These are phyloP conservation scores for Emergomyces pasteurianus DNA, from an alignment of 2,329 filamentous ascomycete genomes.

Conservation along the genomic window DNA sequence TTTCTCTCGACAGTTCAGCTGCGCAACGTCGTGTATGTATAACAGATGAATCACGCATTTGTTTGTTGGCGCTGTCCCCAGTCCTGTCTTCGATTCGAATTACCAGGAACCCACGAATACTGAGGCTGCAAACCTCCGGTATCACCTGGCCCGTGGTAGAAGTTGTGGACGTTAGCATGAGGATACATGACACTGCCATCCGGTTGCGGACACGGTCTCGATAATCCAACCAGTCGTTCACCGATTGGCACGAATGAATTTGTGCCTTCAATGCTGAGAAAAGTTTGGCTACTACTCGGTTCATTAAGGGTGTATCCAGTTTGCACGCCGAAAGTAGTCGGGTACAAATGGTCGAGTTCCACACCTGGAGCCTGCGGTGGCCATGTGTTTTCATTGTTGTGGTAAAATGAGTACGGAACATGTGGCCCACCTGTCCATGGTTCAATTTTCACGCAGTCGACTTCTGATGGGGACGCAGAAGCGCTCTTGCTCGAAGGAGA, in stretches of 20 bases:
- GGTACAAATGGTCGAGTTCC: background rate
- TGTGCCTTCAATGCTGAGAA: background rate
- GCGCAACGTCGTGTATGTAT: background rate
- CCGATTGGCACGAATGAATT: background rate
- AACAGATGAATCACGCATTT: background rate
- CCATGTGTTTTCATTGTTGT: background rate
- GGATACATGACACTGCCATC: background rate
- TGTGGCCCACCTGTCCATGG: background rate
- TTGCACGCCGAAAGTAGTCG: background rate
- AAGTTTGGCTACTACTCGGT: background rate
- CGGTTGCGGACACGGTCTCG: background rate
- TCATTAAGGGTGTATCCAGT: background rate
- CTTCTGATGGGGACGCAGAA: slow-evolving; percentile 11
- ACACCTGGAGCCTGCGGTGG: background rate
- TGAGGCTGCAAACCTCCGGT: background rate
- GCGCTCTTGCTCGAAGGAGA: slow-evolving; percentile 12
- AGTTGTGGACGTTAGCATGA: background rate
- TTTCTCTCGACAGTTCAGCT: background rate
- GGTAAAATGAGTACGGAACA: background rate
- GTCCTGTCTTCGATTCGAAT: background rate
- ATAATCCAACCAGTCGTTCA: background rate
- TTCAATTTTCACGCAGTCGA: slow-evolving; percentile 3
- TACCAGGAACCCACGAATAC: background rate
- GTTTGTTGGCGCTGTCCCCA: slow-evolving; percentile 2
- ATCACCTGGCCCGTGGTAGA: background rate